Evolutionary conservation across 805 yeast genomes (phyloP), one percentile per base, ranked within the genome.

Genomic region (Sporopachydermia lactativora): DNA sequence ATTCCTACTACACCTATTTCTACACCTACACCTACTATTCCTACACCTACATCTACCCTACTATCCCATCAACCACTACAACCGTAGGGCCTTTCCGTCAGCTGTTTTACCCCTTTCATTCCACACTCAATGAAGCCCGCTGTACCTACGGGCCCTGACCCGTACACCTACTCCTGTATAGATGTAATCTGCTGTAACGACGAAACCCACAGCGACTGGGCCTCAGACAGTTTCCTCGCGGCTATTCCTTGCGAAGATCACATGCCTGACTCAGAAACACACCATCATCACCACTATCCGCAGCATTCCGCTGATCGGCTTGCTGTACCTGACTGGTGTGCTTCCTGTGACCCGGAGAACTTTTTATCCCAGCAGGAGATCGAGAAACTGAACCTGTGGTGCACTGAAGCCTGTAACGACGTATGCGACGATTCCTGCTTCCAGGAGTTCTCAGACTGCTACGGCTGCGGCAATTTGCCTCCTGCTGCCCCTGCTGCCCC

Each of bases 261-360:
- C n/a, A n/a, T 24, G n/a, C 13, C 8, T n/a, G 31, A 8, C 31
- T 8, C 13, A 8, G 31, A 24, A n/a, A 8, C 31, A 8, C 31
- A 24, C 31, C 31, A 24, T 24, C 31, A 24, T 24, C 31, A 24
- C 31, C 31, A 24, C n/a, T 24, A 24, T n/a, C 31, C 31, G n/a
- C 31, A 24, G 31, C 31, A 24, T 24, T n/a, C 8, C n/a, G n/a
- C 8, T 8, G 31, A 24, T 24, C n/a, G 13, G 8, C 31, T 24
- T 8, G 13, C 31, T 24, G 8, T n/a, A 8, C 31, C 31, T 8
- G 31, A 24, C 8, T 8, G 8, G 31, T 24, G 31, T n/a, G n/a
- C 13, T n/a, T 8, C 13, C n/a, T 24, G 31, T 24, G 31, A 24
- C n/a, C 31, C 8, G 8, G 31, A 24, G 8, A 8, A 24, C n/a